Evolutionary conservation across 352 stramenopile genomes (phyloP), one percentile per base, ranked within the genome.

Genomic region (Albugo candida): DNA sequence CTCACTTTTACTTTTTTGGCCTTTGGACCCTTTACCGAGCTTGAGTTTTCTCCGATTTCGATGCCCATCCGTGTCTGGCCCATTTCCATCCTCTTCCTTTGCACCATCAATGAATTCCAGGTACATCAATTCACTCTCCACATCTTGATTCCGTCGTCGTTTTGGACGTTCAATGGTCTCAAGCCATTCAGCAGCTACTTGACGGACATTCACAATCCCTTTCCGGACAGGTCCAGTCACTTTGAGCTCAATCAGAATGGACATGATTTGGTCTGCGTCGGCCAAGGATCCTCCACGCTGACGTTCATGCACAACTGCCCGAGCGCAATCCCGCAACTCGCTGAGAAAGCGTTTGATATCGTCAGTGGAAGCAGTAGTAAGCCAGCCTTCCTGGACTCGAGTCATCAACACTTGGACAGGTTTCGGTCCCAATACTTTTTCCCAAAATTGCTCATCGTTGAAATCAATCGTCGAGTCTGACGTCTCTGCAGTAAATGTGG

Each of bases 401-500:
- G 76, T 82, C 70, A 92, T 84, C 21, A 94, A 56, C 49, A 83
- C 54, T 39, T 94, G 79, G 6, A 86, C 79, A 40, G 66, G 71
- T 48, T 93, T 89, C 13, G 77, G 77, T 4, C 78, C 80, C 27
- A 92, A 61, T 8, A 93, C 80, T 56, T 94, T 92, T 48, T 93
- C 81, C 78, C 78, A 92, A 27, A 94, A 89, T 46, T 91, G 76
- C n/a, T 88, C 79, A 45, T 92, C 81, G 41, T 93, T 88, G 40
- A 89, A 88, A 58, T 93, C 80, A 45, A 92, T 92, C 16, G 71
- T 91, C 5, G 70, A 71, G 57, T 94, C 81, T 4, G 80, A 79
- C 5, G 77, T 79, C 52, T 93, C 79, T 3, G 81, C 70, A 12
- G 78, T 92, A 49, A 93, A 93, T 2, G 70, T 77, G 27, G 80